Base-by-base conservation (phyloP, 805 yeast species). In the Candida ulmi region DNA sequence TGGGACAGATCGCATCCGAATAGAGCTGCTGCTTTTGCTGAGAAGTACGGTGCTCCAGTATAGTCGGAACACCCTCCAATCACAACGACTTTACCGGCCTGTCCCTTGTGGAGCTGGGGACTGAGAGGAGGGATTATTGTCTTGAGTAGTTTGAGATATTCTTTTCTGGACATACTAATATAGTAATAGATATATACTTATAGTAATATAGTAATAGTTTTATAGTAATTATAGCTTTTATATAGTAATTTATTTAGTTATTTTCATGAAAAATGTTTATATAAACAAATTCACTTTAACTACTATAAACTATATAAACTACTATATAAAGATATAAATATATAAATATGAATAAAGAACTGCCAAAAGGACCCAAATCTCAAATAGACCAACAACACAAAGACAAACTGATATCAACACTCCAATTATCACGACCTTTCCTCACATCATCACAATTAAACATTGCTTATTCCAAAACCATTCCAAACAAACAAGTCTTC, bases 21-120 rank as follows among this genome's bases (percentile, higher is more conserved):
- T 28, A 83, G 62, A 2, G 95, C 85, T 1, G 95, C 77, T 1
- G 96, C 84, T 57, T 84, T 83, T 5, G 95, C 84, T 27, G 95
- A 74, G 59, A 93, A 93, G 61, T 71, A 93, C 2, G 98, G 98
- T 0, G 99, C 99, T 0, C 99, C 99, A 0, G 97, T 90, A 58
- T 88, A 91, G 58, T 91, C 97, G 58, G 85, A 90, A 59, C 93
- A 82, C 1, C 99, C 99, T 17, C 99, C 99, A 45, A 91, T 74
- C 1, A 91, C 86, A 11, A 82, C 87, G 2, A 91, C 69, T 42
- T 87, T 72, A 6, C 98, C 98, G 6, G 84, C 80, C 60, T 91
- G 98, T 17, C 99, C 99, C 60, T 91, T 91, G 63, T 91, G 83
- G 58, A 84, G 83, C 13, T 57, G 52, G 5, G 85, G 77, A 2